Base-by-base conservation (phyloP, 2,329 filamentous ascomycete species). In the Pseudocercospora fuligena region DNA sequence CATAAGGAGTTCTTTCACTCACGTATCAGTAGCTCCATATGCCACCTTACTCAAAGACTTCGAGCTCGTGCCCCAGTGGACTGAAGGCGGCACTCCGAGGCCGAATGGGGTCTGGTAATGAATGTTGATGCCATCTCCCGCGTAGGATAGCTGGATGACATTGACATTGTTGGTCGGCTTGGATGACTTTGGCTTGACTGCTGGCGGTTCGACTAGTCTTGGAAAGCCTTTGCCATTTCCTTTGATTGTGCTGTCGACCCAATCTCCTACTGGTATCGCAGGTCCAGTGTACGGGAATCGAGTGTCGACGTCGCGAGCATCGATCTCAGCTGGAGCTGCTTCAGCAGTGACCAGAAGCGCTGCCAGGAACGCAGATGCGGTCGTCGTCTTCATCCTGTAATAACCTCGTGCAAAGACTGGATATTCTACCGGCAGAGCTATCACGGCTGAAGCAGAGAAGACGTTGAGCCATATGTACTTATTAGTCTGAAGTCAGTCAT, bases 41-140 rank as follows among this genome's bases (percentile, higher is more conserved):
- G 79, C 79, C 16, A 71, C 76, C 23, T 79, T 72, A 65, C 72
- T 69, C 69, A 85, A 70, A 5, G 76, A 65, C 11, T 71, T 49
- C 1, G 77, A 72, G 6, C 57, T 31, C 2, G 60, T 65, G 7
- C 84, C 84, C 81, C 82, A 86, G 19, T 77, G 74, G 3, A 86
- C 76, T 0, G 77, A 73, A 0, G 84, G 84, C 4, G 75, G 69
- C n/a, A 70, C 73, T 14, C 80, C 82, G n/a, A 86, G 74, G 6
- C 84, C 84, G 69, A 85, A 86, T 0, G 84, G 83, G 0, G 84
- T 86, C 75, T 86, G 84, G 72, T 80, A 86, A 74, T 86, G 84
- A 63, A 86, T 80, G 71, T 84, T 84, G 72, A 86, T 82, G 36
- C 84, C 84, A 59, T 78, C 73, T 0, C 83, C 83, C 2, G 84